phyloP scores from a whole-genome alignment of 176 grass and related monocot species.

The Paspalum notatum region DNA sequence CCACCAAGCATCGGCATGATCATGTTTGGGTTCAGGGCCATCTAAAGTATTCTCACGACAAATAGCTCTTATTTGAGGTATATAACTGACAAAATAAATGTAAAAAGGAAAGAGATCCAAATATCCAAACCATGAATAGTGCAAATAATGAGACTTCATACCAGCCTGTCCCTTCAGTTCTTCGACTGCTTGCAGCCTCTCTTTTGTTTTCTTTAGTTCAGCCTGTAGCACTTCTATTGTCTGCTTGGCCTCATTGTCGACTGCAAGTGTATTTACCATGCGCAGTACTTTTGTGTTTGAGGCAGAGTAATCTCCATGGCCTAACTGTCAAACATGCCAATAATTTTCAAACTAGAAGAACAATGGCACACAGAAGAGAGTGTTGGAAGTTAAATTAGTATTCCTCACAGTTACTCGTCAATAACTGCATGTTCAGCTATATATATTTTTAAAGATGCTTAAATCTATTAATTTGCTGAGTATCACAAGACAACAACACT shows the following conservation, averaged over 20 bases:
- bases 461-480: not conserved
- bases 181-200: slow-evolving; percentile 86
- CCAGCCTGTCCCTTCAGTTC: slow-evolving; percentile 95
- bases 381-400: slow-evolving; percentile 25
- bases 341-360: slow-evolving; percentile 32
- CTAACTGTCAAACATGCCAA: slow-evolving; percentile 65
- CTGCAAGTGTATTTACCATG: slow-evolving; percentile 93
- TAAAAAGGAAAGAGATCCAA: too few relatives aligned
- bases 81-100: too few relatives aligned
- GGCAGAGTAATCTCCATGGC: slow-evolving; percentile 93
- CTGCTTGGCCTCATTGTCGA: slow-evolving; percentile 94
- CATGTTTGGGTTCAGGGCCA: not conserved
- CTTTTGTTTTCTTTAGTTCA: slow-evolving; percentile 93
- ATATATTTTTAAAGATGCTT: slow-evolving; percentile 18
- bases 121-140: not conserved
- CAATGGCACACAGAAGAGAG: slow-evolving; percentile 10
- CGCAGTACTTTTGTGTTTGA: slow-evolving; percentile 93
- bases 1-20: not conserved
- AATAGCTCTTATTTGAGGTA: too few relatives aligned
- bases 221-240: slow-evolving; percentile 92
- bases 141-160: slow-evolving; percentile 40
- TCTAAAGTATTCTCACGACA: not conserved
- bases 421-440: not conserved
- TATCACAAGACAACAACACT: not conserved
- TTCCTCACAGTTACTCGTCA: not conserved